Evolutionary conservation across 2,329 filamentous ascomycete genomes (phyloP).

Genomic region (Clathrospora elynae): DNA sequence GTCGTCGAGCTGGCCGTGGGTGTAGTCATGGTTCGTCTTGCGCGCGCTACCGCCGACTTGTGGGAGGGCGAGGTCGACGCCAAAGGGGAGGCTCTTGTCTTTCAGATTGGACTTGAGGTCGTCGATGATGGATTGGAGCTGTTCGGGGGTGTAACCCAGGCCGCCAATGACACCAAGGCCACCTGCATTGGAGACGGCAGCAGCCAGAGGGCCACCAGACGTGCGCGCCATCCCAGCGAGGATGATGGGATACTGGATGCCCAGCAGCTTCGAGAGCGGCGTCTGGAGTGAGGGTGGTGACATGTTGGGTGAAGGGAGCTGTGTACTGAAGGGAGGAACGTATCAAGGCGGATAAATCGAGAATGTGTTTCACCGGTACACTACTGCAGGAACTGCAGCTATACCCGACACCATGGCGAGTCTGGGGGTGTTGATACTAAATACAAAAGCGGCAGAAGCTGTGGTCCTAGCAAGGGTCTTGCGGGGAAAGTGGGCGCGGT

Average conservation of each 20-base stretch:
- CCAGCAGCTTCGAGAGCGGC: constrained; percentile 63
- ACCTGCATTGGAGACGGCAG: constrained; percentile 73
- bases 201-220: constrained; percentile 48
- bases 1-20: constrained; percentile 83
- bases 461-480: constrained; percentile 22
- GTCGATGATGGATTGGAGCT: constrained; percentile 78
- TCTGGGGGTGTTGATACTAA: constrained; percentile 34
- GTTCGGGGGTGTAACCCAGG: constrained; percentile 60
- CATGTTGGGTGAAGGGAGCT: constrained; percentile 28
- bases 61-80: constrained; percentile 87
- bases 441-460: constrained; percentile 28
- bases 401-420: constrained; percentile 19
- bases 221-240: constrained; percentile 93
- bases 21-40: constrained; percentile 96
- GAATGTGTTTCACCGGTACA: not conserved
- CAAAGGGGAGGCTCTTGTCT: constrained; percentile 76
- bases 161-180: constrained; percentile 68
- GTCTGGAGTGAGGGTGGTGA: constrained; percentile 44
- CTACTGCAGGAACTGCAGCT: constrained; percentile 3
- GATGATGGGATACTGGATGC: constrained; percentile 85
- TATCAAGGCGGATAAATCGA: constrained; percentile 7
- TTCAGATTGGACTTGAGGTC: constrained; percentile 79
- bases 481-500: constrained; percentile 21
- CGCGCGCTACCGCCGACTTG: constrained; percentile 83
- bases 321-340: not conserved